These are phyloP conservation scores for Lentinula raphanica DNA, from an alignment of 768 basidiomycete species.

Conservation along the genomic window DNA sequence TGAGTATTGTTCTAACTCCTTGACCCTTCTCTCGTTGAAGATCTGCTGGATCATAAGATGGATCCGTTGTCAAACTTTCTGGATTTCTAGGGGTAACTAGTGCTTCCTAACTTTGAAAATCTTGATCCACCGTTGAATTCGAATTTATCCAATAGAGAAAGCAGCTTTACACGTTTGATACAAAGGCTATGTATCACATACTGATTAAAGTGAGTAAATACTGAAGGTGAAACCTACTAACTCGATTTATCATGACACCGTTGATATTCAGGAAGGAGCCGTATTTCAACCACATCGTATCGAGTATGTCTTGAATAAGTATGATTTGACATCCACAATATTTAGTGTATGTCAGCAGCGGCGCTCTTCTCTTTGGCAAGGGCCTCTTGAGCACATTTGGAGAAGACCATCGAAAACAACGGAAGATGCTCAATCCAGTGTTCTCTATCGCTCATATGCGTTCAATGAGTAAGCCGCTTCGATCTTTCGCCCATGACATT, in stretches of 20 bases:
- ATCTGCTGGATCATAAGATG: neutral
- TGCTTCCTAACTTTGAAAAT: neutral
- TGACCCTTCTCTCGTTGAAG: neutral
- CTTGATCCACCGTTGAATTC: neutral
- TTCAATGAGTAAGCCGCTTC: constrained; percentile 21
- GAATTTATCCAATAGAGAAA: neutral
- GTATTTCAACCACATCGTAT: neutral
- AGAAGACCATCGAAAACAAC: constrained; percentile 25
- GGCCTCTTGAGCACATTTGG: neutral
- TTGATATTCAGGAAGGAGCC: neutral
- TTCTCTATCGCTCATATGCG: constrained; percentile 31
- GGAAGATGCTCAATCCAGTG: constrained; percentile 30
- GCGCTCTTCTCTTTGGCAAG: neutral
- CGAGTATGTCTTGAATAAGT: neutral
- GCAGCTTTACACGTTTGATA: constrained; percentile 5
- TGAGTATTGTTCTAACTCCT: neutral
- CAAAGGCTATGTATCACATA: constrained; percentile 6
- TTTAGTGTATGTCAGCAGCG: neutral
- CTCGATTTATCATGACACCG: neutral
- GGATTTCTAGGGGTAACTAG: neutral
- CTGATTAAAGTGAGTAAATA: neutral
- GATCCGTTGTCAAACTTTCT: neutral
- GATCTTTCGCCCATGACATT: neutral
- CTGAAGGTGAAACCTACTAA: too few relatives aligned
- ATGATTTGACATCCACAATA: neutral